Percentiles rank a stretch among this genome's conserved stretches.
These are phyloP conservation scores for Beauveria scarabaeidicola DNA, from an alignment of 2,329 filamentous ascomycete genomes.

Conservation along the genomic window DNA sequence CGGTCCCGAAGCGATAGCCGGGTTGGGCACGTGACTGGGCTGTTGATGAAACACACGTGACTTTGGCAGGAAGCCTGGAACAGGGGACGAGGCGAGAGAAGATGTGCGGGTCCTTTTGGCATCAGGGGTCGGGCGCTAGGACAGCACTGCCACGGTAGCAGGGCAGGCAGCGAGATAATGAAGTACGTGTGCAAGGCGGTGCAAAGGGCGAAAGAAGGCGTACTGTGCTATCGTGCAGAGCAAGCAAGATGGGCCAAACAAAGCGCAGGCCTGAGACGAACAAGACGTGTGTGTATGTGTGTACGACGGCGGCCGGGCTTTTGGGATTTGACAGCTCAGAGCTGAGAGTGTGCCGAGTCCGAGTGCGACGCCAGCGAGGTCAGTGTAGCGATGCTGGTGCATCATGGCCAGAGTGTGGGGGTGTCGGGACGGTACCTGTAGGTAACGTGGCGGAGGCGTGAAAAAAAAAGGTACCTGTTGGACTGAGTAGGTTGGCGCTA, in stretches of 20 bases:
- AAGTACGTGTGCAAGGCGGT: not conserved
- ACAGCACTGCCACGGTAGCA: slow-evolving; percentile 3
- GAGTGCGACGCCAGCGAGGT: no score
- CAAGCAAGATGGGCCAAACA: not conserved
- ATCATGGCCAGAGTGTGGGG: not conserved
- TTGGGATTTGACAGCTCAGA: no score
- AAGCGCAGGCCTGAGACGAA: not conserved
- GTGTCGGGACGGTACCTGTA: not conserved
- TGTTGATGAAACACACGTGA: not conserved
- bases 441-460: no score
- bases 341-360: no score
- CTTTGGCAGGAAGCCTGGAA: not conserved
- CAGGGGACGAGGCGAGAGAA: not conserved
- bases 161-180: not conserved
- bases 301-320: no score
- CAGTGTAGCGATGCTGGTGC: not conserved
- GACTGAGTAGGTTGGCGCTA: not conserved
- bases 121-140: not conserved
- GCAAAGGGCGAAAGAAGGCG: not conserved
- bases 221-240: not conserved
- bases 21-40: not conserved
- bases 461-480: not conserved
- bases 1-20: not conserved
- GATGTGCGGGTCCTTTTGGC: not conserved
- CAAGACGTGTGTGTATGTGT: not conserved